Evolutionary conservation across 805 yeast species (phyloP).

Genomic region (Metschnikowia dekortorum): DNA sequence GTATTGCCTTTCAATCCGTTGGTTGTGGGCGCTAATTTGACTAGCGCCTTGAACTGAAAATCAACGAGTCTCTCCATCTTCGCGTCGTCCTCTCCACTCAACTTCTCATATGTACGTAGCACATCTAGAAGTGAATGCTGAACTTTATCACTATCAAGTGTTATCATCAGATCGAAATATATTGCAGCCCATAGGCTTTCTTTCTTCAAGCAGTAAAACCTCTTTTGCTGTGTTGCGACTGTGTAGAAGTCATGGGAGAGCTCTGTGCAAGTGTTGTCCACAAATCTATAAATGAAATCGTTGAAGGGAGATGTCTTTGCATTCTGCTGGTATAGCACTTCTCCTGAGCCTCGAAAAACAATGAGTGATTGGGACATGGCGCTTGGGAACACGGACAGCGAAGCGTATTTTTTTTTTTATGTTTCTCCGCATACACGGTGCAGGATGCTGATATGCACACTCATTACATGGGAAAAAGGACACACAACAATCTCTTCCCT

Average conservation of each 20-base stretch:
- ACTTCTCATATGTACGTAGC: slow-evolving; percentile 29
- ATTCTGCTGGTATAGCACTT: slow-evolving; percentile 33
- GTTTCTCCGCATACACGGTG: slow-evolving; percentile 3
- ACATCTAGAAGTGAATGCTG: slow-evolving; percentile 28
- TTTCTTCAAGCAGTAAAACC: slow-evolving; percentile 30
- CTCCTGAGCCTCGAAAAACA: slow-evolving; percentile 34
- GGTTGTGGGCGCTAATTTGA: slow-evolving; percentile 22
- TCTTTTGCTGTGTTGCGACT: slow-evolving; percentile 24
- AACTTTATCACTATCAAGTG: slow-evolving; percentile 37
- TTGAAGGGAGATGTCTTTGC: slow-evolving; percentile 36
- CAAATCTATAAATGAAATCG: slow-evolving; percentile 32
- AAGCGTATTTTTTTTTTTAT: neutral
- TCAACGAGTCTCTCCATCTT: slow-evolving; percentile 34
- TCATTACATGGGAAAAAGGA: neutral
- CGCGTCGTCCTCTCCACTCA: slow-evolving; percentile 22
- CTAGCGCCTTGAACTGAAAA: slow-evolving; percentile 35
- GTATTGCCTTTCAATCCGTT: too few species aligned
- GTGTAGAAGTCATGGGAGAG: slow-evolving; percentile 34
- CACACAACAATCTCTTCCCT: neutral
- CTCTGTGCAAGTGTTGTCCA: slow-evolving; percentile 31
- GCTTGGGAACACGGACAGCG: neutral
- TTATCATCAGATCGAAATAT: slow-evolving; percentile 36
- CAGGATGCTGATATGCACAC: slow-evolving; percentile 1
- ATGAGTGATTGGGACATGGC: slow-evolving; percentile 39
- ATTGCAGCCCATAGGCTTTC: slow-evolving; percentile 31